Base-by-base conservation (phyloP, 805 yeast species). In the Kodamaea laetipori region DNA sequence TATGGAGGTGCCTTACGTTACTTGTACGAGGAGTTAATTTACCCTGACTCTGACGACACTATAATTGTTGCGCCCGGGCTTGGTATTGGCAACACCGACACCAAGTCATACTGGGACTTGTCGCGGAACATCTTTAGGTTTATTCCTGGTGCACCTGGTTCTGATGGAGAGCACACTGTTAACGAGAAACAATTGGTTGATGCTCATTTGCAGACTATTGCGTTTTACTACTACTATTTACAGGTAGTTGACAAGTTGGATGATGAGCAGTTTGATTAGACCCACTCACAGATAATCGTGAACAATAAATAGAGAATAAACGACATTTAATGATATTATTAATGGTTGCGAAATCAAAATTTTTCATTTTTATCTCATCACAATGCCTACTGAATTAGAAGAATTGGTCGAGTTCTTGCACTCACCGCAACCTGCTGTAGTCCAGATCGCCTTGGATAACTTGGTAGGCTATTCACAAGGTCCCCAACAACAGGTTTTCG, bases 371-470 rank as follows among this genome's bases (percentile, higher is more conserved):
- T 10, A 23, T 3, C 23, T 10, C 13, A 42, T 32, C 21, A 72
- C n/a, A n/a, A n/a, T 72, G 77, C 75, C 77, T 26, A 61, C 69
- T 4, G 73, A 72, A 50, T 53, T 72, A 37, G 77, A 72, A 60
- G 77, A 72, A 45, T 69, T 90, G 34, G 95, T 89, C 16, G 80
- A 75, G 37, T 90, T 90, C 58, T 71, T 90, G 48, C 96, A 87
- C 61, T 80, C 92, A 6, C 84, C 86, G 1, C 88, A 85, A 57
- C 82, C 86, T 2, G 84, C 84, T 8, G 86, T 89, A 24, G 80
- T 84, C 46, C 88, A 84, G 53, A 83, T 90, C 44, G 97, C 97
- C 0, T 70, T 90, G 37, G 94, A 86, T 55, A 82, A 89, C 60
- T 63, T 90, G 43, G 89, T 88, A 9, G 95, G 90, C 2, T 87